A percentile compares a stretch with the other conserved stretches of the same genome.
These are phyloP conservation scores for Protomyces arabidopsidicola DNA, from an alignment of 1,139 yeast species.

Conservation along the genomic window DNA sequence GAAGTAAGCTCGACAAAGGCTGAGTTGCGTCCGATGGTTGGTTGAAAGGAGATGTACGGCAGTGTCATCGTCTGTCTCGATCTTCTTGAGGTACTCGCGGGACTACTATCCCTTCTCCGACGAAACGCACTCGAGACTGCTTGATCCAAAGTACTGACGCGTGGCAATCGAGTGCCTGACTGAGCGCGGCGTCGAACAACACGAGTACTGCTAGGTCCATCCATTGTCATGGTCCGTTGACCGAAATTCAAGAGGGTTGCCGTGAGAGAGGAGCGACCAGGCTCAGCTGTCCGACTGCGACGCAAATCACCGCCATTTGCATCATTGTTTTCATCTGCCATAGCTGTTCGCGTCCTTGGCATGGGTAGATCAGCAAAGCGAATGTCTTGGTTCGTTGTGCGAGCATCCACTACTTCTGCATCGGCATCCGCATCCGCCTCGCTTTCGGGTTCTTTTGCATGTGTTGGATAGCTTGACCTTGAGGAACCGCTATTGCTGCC, in stretches of 20 bases:
- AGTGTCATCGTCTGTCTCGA: conserved; percentile 27
- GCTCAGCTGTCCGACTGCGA: conserved; percentile 1
- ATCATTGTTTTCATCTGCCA: neutral
- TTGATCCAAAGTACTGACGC: conserved; percentile 35
- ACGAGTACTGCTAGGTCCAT: conserved; percentile 35
- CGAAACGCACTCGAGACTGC: conserved; percentile 28
- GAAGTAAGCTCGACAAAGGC: conserved; percentile 80
- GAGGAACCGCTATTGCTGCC: neutral
- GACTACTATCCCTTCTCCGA: conserved; percentile 26
- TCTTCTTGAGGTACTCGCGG: conserved; percentile 5
- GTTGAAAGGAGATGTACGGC: conserved; percentile 46
- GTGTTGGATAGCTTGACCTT: neutral
- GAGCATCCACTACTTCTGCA: neutral
- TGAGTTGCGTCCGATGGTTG: conserved; percentile 93
- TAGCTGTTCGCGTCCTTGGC: conserved; percentile 37
- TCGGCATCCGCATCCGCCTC: neutral
- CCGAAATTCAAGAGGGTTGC: conserved; percentile 37
- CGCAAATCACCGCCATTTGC: neutral
- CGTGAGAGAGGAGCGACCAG: conserved; percentile 1
- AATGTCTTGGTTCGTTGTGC: conserved; percentile 36
- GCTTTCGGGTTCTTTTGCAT: neutral
- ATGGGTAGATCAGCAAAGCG: conserved; percentile 47
- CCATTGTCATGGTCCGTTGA: conserved; percentile 50
- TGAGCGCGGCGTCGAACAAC: conserved; percentile 9
- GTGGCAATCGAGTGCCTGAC: conserved; percentile 24